These are phyloP conservation scores for Elaeis oleifera DNA, from an alignment of 202 grass and related monocot genomes.

Conservation along the genomic window DNA sequence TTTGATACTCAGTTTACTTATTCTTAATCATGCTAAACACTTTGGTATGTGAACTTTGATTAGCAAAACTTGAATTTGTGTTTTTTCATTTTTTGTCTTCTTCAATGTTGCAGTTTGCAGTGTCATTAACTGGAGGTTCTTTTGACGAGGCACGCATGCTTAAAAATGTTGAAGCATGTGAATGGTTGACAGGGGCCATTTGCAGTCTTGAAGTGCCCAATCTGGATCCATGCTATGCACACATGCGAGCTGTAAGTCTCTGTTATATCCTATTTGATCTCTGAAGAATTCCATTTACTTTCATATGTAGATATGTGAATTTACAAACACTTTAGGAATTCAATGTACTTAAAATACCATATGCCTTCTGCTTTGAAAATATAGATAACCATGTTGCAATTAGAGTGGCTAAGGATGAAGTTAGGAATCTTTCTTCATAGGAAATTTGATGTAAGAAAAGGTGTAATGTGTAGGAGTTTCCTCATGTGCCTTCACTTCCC, in stretches of 20 bases:
- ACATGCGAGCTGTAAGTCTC: slow-evolving; percentile 84
- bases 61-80: background rate
- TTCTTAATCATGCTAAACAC: too few species aligned
- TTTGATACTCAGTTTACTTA: too few species aligned
- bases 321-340: slow-evolving; percentile 11
- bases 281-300: too few species aligned
- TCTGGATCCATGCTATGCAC: slow-evolving; percentile 82
- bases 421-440: too few species aligned
- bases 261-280: too few species aligned
- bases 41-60: background rate
- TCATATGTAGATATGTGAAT: background rate
- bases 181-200: slow-evolving; percentile 95
- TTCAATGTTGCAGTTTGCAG: slow-evolving; percentile 52
- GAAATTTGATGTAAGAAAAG: too few species aligned
- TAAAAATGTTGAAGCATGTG: slow-evolving; percentile 99
- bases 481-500: too few species aligned
- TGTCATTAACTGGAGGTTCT: slow-evolving; percentile 83
- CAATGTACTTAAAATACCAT: too few species aligned
- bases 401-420: too few species aligned
- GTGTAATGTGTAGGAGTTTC: too few species aligned
- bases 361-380: too few species aligned
- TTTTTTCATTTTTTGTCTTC: slow-evolving; percentile 13
- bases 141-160: slow-evolving; percentile 98
- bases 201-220: slow-evolving; percentile 82
- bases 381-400: too few species aligned